A percentile compares a stretch with the other conserved stretches of the same genome.
Evolutionary conservation across 495 filamentous ascomycete species (phyloP).

Genomic region (Aspergillus sparsus): DNA sequence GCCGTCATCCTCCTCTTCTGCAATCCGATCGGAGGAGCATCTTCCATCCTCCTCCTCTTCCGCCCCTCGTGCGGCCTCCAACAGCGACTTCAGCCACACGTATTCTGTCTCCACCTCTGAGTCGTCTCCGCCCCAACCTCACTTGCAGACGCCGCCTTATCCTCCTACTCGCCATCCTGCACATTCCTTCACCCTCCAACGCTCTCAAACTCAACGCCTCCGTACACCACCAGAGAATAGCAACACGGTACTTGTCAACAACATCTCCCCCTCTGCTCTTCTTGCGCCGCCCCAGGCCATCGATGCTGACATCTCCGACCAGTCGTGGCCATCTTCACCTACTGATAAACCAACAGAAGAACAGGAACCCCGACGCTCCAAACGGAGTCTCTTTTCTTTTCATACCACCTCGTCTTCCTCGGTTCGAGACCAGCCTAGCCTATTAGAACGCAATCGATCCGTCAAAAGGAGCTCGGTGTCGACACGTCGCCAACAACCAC

Average conservation of each 20-base stretch:
- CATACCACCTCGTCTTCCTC: slow-evolving; percentile 22
- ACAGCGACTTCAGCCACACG: slow-evolving; percentile 20
- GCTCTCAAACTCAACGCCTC: slow-evolving; percentile 36
- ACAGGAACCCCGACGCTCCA: slow-evolving; percentile 24
- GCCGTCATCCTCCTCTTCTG: slow-evolving; percentile 29
- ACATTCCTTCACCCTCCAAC: slow-evolving; percentile 27
- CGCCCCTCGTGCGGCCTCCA: slow-evolving; percentile 27
- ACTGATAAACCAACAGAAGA: slow-evolving; percentile 18
- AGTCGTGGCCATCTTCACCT: slow-evolving; percentile 24
- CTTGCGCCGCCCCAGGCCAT: slow-evolving; percentile 19
- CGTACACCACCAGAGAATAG: slow-evolving; percentile 21
- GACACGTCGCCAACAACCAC: slow-evolving; percentile 14
- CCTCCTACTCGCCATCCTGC: slow-evolving; percentile 21
- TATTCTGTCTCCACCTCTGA: slow-evolving; percentile 27
- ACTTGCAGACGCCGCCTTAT: slow-evolving; percentile 12
- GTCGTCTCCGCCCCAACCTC: slow-evolving; percentile 22
- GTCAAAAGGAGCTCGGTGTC: slow-evolving; percentile 17
- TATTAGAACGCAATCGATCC: slow-evolving; percentile 25
- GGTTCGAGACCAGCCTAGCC: slow-evolving; percentile 18
- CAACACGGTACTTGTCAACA: slow-evolving; percentile 24
- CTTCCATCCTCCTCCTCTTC: slow-evolving; percentile 24
- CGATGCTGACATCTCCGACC: slow-evolving; percentile 28
- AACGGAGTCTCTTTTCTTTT: slow-evolving; percentile 28
- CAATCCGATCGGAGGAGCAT: slow-evolving; percentile 39
- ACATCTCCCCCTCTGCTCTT: slow-evolving; percentile 16